Evolutionary conservation across 768 basidiomycete genomes (phyloP).

Genomic region (Cytidiella melzeri): DNA sequence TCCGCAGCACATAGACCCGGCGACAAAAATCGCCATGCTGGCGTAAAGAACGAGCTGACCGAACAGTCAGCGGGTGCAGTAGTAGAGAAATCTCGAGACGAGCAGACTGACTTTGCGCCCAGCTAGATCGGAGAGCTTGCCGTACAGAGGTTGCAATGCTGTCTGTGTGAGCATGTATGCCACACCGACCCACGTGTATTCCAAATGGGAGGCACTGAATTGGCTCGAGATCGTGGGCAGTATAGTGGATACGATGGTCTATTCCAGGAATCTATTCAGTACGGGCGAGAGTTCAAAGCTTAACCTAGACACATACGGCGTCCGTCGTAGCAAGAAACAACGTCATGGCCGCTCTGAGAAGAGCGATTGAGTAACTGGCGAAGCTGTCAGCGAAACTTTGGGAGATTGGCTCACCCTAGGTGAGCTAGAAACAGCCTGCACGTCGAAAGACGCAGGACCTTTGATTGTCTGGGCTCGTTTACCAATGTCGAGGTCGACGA

Average conservation of each 20-base stretch:
- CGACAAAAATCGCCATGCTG: conserved; percentile 68
- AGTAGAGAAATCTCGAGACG: conserved; percentile 6
- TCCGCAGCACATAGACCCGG: conserved; percentile 79
- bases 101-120: conserved; percentile 60
- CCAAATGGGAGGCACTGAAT: conserved; percentile 56
- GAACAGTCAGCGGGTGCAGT: conserved; percentile 5
- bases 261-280: conserved; percentile 4
- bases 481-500: conserved; percentile 20
- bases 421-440: conserved; percentile 56
- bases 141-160: conserved; percentile 79
- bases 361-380: background rate
- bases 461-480: conserved; percentile 8
- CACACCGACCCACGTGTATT: conserved; percentile 85
- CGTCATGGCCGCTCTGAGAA: conserved; percentile 62
- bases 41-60: conserved; percentile 59
- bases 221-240: conserved; percentile 75
- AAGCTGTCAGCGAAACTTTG: background rate
- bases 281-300: conserved; percentile 3
- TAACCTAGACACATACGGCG: conserved; percentile 43
- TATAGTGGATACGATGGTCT: conserved; percentile 77
- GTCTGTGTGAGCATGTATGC: conserved; percentile 85
- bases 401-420: conserved; percentile 48
- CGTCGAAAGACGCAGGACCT: conserved; percentile 37
- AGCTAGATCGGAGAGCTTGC: conserved; percentile 69
- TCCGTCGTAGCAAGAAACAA: conserved; percentile 86